Percentiles rank a stretch among this genome's conserved stretches.
These are phyloP conservation scores for Aurifilum marmelostoma DNA, from an alignment of 2,329 filamentous ascomycete species.

Conservation along the genomic window DNA sequence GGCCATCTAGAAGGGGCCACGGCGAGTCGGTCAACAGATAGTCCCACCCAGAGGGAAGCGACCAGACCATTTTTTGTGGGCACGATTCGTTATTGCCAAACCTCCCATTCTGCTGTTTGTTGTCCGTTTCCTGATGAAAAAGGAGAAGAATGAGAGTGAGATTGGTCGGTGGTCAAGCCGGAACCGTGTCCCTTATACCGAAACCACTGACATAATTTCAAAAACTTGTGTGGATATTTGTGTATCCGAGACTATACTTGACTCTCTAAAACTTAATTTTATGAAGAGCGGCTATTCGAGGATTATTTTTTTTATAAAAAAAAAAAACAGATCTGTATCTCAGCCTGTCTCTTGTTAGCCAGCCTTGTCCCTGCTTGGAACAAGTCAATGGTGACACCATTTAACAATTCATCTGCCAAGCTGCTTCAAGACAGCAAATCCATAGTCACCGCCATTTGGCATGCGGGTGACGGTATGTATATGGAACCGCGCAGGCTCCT, in stretches of 20 bases:
- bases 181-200: too few relatives aligned
- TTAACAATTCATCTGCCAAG: not conserved
- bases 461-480: slow-evolving; percentile 2
- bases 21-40: not conserved
- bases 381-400: too few relatives aligned
- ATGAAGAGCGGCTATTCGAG: too few relatives aligned
- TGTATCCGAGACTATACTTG: too few relatives aligned
- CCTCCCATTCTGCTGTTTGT: too few relatives aligned
- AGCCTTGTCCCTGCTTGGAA: not conserved
- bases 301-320: too few relatives aligned
- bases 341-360: not conserved
- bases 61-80: not conserved
- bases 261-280: not conserved
- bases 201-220: too few relatives aligned
- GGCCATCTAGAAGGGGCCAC: not conserved
- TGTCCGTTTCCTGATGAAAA: not conserved
- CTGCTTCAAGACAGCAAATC: not conserved
- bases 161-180: too few relatives aligned
- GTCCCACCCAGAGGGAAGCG: not conserved
- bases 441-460: slow-evolving; percentile 1
- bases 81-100: too few relatives aligned
- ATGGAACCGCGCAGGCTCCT: not conserved
- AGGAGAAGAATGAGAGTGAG: not conserved
- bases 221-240: too few relatives aligned
- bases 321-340: too few relatives aligned